These are phyloP conservation scores for Schizophyllum commune DNA, from an alignment of 1,284 basidiomycete genomes.

Conservation along the genomic window DNA sequence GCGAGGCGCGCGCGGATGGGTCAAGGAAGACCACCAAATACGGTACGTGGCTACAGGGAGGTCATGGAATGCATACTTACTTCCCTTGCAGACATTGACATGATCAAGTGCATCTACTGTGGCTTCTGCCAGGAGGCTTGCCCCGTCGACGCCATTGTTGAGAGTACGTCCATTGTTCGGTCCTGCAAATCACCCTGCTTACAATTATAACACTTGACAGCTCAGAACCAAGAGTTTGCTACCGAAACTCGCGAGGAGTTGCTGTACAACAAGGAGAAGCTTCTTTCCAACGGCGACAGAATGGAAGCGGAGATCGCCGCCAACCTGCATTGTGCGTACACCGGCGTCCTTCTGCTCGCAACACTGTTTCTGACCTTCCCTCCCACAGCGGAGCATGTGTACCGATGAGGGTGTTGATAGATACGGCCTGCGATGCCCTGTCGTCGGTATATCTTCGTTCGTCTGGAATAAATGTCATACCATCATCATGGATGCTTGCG, in stretches of 20 bases:
- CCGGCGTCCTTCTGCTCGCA: slow-evolving; percentile 6
- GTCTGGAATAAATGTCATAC: background rate
- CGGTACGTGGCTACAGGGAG: slow-evolving; percentile 38
- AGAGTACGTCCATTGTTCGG: slow-evolving; percentile 59
- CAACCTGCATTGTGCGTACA: slow-evolving; percentile 70
- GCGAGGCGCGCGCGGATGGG: slow-evolving; percentile 92
- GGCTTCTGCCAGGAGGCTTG: slow-evolving; percentile 99
- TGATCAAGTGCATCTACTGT: slow-evolving; percentile 96
- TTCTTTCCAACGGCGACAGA: slow-evolving; percentile 91
- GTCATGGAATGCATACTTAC: slow-evolving; percentile 16
- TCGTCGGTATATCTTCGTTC: background rate
- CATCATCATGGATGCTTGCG: background rate
- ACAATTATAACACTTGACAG: slow-evolving; percentile 31
- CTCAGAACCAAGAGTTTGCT: slow-evolving; percentile 93
- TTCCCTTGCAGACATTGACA: slow-evolving; percentile 76
- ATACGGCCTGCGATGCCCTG: slow-evolving; percentile 2
- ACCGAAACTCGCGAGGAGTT: slow-evolving; percentile 98
- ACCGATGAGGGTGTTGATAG: slow-evolving; percentile 23
- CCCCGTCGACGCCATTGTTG: slow-evolving; percentile 98
- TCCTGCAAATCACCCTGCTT: slow-evolving; percentile 1
- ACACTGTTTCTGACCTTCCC: slow-evolving; percentile 1
- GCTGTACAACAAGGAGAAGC: slow-evolving; percentile 98
- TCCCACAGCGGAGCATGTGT: slow-evolving; percentile 34
- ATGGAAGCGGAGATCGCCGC: slow-evolving; percentile 96
- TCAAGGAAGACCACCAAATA: slow-evolving; percentile 97